Base-by-base conservation (phyloP, 1,284 basidiomycete species). In the Irpex rosettiformis region DNA sequence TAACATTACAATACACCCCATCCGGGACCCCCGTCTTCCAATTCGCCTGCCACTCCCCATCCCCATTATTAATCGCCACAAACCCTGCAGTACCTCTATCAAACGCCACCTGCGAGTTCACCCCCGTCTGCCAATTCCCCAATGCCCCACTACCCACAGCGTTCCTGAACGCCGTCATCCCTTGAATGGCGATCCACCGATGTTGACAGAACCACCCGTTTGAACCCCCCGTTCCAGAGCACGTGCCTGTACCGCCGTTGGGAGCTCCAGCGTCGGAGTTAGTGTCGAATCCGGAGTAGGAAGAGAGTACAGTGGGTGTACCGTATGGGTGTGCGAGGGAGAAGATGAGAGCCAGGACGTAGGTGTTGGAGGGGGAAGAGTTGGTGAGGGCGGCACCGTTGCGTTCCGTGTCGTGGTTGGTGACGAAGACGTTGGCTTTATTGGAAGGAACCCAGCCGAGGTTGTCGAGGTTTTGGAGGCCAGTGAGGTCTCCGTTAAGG, bases 381-480 rank as follows among this genome's bases (percentile, higher is more conserved):
- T 75, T 75, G 61, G 81, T 85, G 7, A 88, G 73, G 0, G 85
- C 84, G 33, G 60, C 64, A 2, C 81, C 82, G 57, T 76, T 78
- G 43, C 86, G 72, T 68, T 89, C 87, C 0, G 86, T 88, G 64
- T 89, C 87, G 62, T 89, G 86, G 65, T 89, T 86, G 0, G 79
- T 75, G 3, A 89, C 85, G 61, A 89, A 89, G 21, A 85, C 80
- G 62, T 89, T 89, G 0, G 86, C 86, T 30, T 69, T 66, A 0
- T 70, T 70, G 4, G 83, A 77, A 0, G 79, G 42, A 2, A 88
- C 73, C 86, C 85, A 88, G 10, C 83, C 85, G 67, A 69, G 72
- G 59, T 73, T 78, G 52, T 87, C 82, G n/a, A 88, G 69, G 64
- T 79, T 76, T 63, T 83, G 76, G 22, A 89, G 72, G 53, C 64